phyloP scores from a whole-genome alignment of 2,329 filamentous ascomycete species.

The Monosporascus sp. region DNA sequence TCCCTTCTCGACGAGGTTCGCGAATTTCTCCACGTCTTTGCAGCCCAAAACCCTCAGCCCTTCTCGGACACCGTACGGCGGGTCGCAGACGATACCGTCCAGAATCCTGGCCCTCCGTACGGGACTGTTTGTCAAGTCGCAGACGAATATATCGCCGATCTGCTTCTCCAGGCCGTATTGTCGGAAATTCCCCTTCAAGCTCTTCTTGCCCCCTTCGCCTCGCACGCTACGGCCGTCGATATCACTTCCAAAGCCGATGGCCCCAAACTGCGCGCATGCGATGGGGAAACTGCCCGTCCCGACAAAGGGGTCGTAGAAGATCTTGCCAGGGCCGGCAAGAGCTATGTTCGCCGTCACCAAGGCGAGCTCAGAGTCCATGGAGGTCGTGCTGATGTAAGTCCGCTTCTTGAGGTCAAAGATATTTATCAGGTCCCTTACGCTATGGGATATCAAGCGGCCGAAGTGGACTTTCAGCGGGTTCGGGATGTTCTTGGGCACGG shows the following conservation, averaged over 20 bases:
- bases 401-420: conserved; percentile 90
- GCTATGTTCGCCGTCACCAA: conserved; percentile 90
- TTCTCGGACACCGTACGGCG: conserved; percentile 91
- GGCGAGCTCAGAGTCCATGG: conserved; percentile 93
- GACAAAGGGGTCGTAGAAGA: conserved; percentile 94
- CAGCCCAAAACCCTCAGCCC: conserved; percentile 82
- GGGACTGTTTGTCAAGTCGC: conserved; percentile 85
- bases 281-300: conserved; percentile 92
- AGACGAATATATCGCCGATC: conserved; percentile 75
- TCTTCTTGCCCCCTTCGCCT: conserved; percentile 55
- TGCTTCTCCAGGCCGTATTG: conserved; percentile 68
- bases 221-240: conserved; percentile 88
- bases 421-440: conserved; percentile 61
- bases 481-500: conserved; percentile 40
- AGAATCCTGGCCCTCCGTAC: conserved; percentile 51
- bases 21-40: conserved; percentile 57
- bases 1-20: conserved; percentile 62
- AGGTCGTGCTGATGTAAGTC: conserved; percentile 89
- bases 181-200: conserved; percentile 65
- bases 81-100: conserved; percentile 92
- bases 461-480: conserved; percentile 62
- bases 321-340: conserved; percentile 71
- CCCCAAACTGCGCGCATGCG: conserved; percentile 86
- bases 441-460: conserved; percentile 63
- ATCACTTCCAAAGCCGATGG: conserved; percentile 77